Conservation (phyloP, 1,284 basidiomycete genomes). For the Naganishia sp. region DNA sequence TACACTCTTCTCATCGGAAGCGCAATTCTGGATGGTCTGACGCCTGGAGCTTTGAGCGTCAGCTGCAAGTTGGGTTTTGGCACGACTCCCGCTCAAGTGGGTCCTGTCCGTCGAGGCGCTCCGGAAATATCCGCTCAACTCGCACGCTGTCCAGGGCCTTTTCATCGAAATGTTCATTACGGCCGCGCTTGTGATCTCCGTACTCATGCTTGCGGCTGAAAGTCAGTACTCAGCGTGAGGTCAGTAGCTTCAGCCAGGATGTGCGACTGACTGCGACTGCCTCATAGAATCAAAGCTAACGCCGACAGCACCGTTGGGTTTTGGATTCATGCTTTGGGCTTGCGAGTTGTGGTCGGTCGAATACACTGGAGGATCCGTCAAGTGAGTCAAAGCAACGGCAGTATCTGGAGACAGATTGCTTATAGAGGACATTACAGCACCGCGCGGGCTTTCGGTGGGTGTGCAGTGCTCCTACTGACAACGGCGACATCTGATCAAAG, state of each 20-base stretch:
- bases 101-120: not conserved
- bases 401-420: not conserved
- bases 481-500: not conserved
- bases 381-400: conserved; percentile 38
- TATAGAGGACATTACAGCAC: conserved; percentile 69
- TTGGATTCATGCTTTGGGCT: conserved; percentile 68
- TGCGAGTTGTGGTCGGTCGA: conserved; percentile 62
- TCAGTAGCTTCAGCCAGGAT: conserved; percentile 43
- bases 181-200: conserved; percentile 56
- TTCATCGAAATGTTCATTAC: conserved; percentile 76
- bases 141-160: conserved; percentile 53
- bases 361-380: conserved; percentile 48
- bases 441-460: conserved; percentile 66
- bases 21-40: conserved; percentile 63
- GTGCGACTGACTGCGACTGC: not conserved
- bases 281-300: conserved; percentile 56
- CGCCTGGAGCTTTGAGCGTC: conserved; percentile 63
- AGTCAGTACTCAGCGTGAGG: conserved; percentile 39
- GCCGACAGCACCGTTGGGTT: conserved; percentile 71
- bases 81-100: conserved; percentile 36
- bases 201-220: conserved; percentile 63
- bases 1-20: conserved; percentile 36
- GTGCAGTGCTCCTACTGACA: not conserved
- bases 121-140: conserved; percentile 16
- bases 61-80: conserved; percentile 56